Base-by-base conservation (phyloP, 2,329 filamentous ascomycete species). In the Arachnomyces sp. region DNA sequence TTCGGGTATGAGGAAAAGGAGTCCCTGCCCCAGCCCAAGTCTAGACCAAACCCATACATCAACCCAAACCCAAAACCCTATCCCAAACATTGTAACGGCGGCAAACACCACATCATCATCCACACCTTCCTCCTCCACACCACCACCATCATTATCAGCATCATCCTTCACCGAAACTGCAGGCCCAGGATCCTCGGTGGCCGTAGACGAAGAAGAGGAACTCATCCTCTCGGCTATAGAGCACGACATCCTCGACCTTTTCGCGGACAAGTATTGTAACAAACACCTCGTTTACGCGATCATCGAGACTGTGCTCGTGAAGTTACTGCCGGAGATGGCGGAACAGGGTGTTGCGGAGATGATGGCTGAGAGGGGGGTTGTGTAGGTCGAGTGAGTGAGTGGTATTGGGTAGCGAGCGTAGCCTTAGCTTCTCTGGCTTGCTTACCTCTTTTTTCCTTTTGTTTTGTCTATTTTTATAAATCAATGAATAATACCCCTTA, bases 261-360 rank as follows among this genome's bases (percentile, higher is more conserved):
- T 94, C 49, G 77, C 76, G 12, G 88, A 95, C 62, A 71, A 75
- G 38, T 94, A 94, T 65, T 82, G 88, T 64, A 98, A 98, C 65
- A 93, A 89, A 66, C 88, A 95, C 65, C 68, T 96, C 25, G 68
- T 94, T 51, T 94, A 94, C 56, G 73, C 78, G 33, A 71, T 92
- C 35, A 66, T 96, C 28, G 92, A 98, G 65, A 65, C 90, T 43
- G 59, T 94, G 2, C 69, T 95, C n/a, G 76, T 87, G 42, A 78
- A 82, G 48, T 63, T 96, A 46, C 76, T 94, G 56, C 92, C 92
- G 3, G 92, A 98, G 65, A 60, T 96, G 53, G 73, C 73, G 39
- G 82, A 86, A 53, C 79, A 77, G 57, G 78, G 79, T 29, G 74
- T 86, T 20, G 70, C 72, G 40, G 84, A 87, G 53, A 63, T 94